phyloP scores from a whole-genome alignment of 2,329 filamentous ascomycete genomes.

The Penicillium sp. region DNA sequence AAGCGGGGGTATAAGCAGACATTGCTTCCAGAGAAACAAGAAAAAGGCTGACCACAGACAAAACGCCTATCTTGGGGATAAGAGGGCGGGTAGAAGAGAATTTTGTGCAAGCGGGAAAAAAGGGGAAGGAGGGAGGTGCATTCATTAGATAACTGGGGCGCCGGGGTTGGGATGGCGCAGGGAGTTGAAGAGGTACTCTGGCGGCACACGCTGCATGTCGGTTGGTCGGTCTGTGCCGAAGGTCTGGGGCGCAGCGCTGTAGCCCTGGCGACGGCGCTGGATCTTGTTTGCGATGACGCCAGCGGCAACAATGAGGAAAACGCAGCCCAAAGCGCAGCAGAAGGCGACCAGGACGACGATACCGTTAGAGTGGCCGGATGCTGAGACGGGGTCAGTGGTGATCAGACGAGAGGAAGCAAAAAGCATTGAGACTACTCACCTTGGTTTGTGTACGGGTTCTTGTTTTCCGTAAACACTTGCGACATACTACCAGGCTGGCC shows the following conservation, averaged over 20 bases:
- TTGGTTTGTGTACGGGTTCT: slow-evolving; percentile 69
- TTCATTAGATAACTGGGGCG: slow-evolving; percentile 37
- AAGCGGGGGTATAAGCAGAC: slow-evolving; percentile 34
- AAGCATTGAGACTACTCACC: slow-evolving; percentile 52
- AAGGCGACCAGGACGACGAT: slow-evolving; percentile 50
- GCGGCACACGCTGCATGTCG: slow-evolving; percentile 49
- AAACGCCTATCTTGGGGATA: slow-evolving; percentile 15
- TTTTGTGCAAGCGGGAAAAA: background rate
- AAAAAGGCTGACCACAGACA: slow-evolving; percentile 16
- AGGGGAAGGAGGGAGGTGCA: background rate
- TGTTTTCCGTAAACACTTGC: slow-evolving; percentile 78
- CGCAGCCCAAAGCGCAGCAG: slow-evolving; percentile 49
- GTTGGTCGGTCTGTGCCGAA: slow-evolving; percentile 48
- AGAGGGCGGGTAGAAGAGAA: slow-evolving; percentile 3
- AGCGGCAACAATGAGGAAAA: slow-evolving; percentile 51
- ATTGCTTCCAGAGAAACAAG: slow-evolving; percentile 31
- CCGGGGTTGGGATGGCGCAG: slow-evolving; percentile 38
- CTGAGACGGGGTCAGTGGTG: slow-evolving; percentile 22
- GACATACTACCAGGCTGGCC: slow-evolving; percentile 73
- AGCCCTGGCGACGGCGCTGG: slow-evolving; percentile 50
- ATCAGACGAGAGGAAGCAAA: slow-evolving; percentile 13
- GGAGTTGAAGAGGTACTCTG: slow-evolving; percentile 49
- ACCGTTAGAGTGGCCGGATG: slow-evolving; percentile 44
- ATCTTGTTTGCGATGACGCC: slow-evolving; percentile 52
- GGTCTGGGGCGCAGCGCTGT: slow-evolving; percentile 47